Evolutionary conservation across 2,329 filamentous ascomycete genomes (phyloP), one percentile per base, ranked within the genome.

Genomic region (Sclerotinia minor): DNA sequence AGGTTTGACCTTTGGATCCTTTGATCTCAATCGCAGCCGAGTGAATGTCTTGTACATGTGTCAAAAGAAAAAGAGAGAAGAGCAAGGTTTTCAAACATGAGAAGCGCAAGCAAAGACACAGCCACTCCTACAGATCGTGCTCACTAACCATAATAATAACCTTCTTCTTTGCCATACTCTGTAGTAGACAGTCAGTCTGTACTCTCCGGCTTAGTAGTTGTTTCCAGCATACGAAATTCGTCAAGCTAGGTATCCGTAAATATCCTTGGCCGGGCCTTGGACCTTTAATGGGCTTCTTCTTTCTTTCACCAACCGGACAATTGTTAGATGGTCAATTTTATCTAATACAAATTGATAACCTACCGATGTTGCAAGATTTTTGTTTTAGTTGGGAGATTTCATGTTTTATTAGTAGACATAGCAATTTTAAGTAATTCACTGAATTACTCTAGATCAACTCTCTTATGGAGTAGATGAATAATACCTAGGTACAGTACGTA

Each of bases 201-300:
- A 41, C 38, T 41, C 15, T 17, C 13, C 38, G 38, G 38, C 38
- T 17, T 5, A 41, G 38, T 41, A 41, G 52, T 35, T 35, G 52
- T 35, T 54, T 54, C 52, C 19, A n/a, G 2, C 29, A n/a, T 29
- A 54, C 35, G 52, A 54, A 54, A 54, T 54, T 54, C 35, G 26
- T 29, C 52, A 54, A 54, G 19, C 52, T 35, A 38, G 21, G 35
- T 17, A 57, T 17, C 32, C 9, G 41, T 32, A 1, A 32, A 59
- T 32, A 59, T 47, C 57, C 41, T 32, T 47, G 57, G 41, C 4
- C 15, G 57, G 57, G 19, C 32, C 41, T 60, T 47, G 57, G 57
- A 17, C 57, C 26, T 32, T 45, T 47, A 19, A 26, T 60, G 41
- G 57, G 57, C 57, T n/a, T 35, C 57, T 47, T 41, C 57, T 60